Evolutionary conservation across 345 rosid genomes (phyloP).

Genomic region (Brassica cretica): DNA sequence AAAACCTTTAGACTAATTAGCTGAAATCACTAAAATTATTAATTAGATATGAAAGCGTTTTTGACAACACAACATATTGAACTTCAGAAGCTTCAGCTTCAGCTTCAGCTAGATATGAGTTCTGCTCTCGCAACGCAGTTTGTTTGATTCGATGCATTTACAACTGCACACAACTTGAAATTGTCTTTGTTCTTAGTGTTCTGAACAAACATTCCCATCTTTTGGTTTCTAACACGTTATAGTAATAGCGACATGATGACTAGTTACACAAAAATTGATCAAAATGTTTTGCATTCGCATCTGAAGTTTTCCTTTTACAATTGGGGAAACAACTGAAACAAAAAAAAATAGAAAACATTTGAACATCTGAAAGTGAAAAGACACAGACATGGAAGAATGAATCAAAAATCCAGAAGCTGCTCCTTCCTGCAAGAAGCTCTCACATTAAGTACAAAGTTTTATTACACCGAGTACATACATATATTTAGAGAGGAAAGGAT

Average conservation of each 20-base stretch:
- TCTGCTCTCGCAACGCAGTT: slow-evolving; percentile 34
- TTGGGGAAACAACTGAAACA: slow-evolving; percentile 12
- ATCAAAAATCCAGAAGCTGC: slow-evolving; percentile 13
- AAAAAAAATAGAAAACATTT: slow-evolving; percentile 27
- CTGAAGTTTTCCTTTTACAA: slow-evolving; percentile 12
- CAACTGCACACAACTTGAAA: not conserved
- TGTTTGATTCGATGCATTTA: slow-evolving; percentile 4
- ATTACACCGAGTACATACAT: not conserved
- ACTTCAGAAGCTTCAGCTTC: slow-evolving; percentile 35
- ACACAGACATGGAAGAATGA: not conserved
- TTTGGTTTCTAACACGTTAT: not conserved
- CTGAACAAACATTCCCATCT: no score
- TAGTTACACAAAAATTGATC: slow-evolving; percentile 29
- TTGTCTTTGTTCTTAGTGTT: slow-evolving; percentile 20
- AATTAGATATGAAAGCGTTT: not conserved
- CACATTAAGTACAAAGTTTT: not conserved
- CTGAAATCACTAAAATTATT: not conserved
- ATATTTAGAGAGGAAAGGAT: slow-evolving; percentile 8
- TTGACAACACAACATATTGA: slow-evolving; percentile 14
- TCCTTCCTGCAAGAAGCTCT: not conserved
- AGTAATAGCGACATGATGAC: not conserved
- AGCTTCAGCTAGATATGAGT: slow-evolving; percentile 40
- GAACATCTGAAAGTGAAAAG: not conserved
- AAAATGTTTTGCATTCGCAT: slow-evolving; percentile 29
- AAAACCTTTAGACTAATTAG: not conserved